phyloP scores from a whole-genome alignment of 108 stramenopile genomes.

The Thalassiosira profunda region DNA sequence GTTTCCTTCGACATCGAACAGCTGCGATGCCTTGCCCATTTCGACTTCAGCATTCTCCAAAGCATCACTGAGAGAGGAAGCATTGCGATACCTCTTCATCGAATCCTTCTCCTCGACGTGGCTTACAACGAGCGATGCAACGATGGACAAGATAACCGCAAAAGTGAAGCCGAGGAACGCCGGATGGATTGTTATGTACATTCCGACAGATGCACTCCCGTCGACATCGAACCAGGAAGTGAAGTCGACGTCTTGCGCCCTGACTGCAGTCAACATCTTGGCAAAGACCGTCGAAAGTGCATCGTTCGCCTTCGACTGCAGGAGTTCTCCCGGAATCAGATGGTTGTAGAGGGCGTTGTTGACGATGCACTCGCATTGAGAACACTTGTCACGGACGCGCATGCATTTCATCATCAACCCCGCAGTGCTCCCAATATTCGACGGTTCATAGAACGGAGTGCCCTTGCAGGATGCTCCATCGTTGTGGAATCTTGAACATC shows the following conservation, averaged over 20 bases:
- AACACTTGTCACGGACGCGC: conserved; percentile 6
- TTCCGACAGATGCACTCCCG: neutral
- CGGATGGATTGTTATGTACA: too few species aligned
- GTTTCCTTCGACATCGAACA: conserved; percentile 1
- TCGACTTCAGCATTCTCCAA: neutral
- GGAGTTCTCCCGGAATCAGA: conserved; percentile 6
- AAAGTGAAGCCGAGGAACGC: conserved; percentile 17
- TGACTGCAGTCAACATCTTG: conserved; percentile 2
- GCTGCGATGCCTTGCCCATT: neutral
- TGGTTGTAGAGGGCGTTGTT: conserved; percentile 19
- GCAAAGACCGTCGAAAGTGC: conserved; percentile 8
- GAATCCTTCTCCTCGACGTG: conserved; percentile 12
- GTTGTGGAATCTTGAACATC: conserved; percentile 4
- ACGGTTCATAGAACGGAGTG: conserved; percentile 18
- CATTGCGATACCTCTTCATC: conserved; percentile 7
- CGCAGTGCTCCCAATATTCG: neutral
- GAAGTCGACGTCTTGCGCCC: conserved; percentile 2
- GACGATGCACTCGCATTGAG: conserved; percentile 14
- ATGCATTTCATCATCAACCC: conserved; percentile 8
- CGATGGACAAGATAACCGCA: conserved; percentile 9
- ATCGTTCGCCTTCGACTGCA: neutral
- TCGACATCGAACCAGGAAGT: conserved; percentile 7
- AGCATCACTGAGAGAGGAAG: neutral
- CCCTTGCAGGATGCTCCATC: conserved; percentile 4
- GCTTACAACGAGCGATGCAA: neutral